Evolutionary conservation across 371 early-diverging fungal species (phyloP).

Genomic region (Mortierella sp.): DNA sequence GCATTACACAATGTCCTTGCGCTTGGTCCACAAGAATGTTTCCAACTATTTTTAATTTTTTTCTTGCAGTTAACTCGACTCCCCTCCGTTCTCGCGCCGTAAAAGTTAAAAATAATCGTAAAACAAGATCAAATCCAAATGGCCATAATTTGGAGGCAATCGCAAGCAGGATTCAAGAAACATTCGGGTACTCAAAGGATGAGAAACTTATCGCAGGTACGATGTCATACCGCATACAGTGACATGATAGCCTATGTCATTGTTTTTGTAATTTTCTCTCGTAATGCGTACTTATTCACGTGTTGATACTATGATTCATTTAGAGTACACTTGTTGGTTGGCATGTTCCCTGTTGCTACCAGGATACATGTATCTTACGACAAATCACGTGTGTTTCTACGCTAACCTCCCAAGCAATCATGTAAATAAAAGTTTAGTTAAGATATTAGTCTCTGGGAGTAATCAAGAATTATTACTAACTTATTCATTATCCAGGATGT

Average conservation of each 20-base stretch:
- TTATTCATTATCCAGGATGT: slow-evolving; percentile 55
- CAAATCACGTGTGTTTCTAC: slow-evolving; percentile 76
- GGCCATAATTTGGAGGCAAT: slow-evolving; percentile 45
- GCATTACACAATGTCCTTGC: not conserved
- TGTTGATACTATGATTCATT: not conserved
- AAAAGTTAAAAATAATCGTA: not conserved
- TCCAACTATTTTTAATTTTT: not conserved
- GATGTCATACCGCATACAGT: not conserved
- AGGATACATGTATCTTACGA: slow-evolving; percentile 78
- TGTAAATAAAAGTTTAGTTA: not conserved
- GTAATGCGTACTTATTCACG: not conserved
- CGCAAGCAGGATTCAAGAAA: slow-evolving; percentile 65
- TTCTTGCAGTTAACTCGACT: not conserved
- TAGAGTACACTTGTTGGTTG: slow-evolving; percentile 82
- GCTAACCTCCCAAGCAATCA: slow-evolving; percentile 66
- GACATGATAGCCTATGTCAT: not conserved
- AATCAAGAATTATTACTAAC: not conserved
- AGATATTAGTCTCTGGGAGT: not conserved
- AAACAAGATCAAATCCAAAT: not conserved
- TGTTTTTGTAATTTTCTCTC: not conserved
- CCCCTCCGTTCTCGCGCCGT: too few species aligned
- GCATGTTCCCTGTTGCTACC: slow-evolving; percentile 75
- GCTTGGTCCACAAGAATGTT: too few species aligned
- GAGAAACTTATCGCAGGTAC: slow-evolving; percentile 68
- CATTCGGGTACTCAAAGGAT: slow-evolving; percentile 68